A percentile compares a stretch with the other conserved stretches of the same genome.
These are phyloP conservation scores for Laetiporus sulphureus DNA, from an alignment of 1,284 basidiomycete genomes.

Conservation along the genomic window DNA sequence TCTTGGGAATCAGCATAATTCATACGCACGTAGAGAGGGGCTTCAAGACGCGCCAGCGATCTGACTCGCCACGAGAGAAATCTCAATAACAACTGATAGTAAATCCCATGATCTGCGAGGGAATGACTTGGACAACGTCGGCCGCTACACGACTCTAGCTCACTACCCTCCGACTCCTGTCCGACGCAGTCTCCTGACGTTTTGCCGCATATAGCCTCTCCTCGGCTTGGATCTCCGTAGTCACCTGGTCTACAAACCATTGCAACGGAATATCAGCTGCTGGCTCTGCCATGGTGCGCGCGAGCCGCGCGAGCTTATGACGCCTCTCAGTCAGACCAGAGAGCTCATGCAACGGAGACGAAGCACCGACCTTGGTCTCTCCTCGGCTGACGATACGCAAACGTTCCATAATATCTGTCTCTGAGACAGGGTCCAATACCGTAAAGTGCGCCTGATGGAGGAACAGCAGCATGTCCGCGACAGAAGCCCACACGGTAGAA, in stretches of 20 bases:
- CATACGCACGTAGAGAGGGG: too few species aligned
- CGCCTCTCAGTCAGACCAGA: neutral
- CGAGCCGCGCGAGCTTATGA: constrained; percentile 42
- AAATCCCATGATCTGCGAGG: too few species aligned
- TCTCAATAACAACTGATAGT: too few species aligned
- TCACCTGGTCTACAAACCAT: constrained; percentile 42
- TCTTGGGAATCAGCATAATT: constrained; percentile 67
- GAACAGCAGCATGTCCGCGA: constrained; percentile 61
- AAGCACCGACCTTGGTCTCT: constrained; percentile 44
- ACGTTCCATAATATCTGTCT: constrained; percentile 42
- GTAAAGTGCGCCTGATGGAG: constrained; percentile 47
- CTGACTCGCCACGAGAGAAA: too few species aligned
- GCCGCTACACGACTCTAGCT: constrained; percentile 9
- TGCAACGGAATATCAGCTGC: constrained; percentile 37
- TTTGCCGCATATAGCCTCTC: constrained; percentile 52
- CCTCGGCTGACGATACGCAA: constrained; percentile 38
- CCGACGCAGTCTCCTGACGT: constrained; percentile 25
- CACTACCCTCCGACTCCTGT: constrained; percentile 18
- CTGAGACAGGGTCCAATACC: constrained; percentile 43
- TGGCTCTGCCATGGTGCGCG: constrained; percentile 42
- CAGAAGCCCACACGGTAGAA: constrained; percentile 48
- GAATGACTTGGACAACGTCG: too few species aligned
- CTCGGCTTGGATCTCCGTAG: constrained; percentile 51
- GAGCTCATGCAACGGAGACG: neutral
- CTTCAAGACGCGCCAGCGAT: too few species aligned